Percentiles rank a stretch among this genome's conserved stretches.
Conservation (phyloP, 768 basidiomycete species). For the Macrolepiota dolichaula region DNA sequence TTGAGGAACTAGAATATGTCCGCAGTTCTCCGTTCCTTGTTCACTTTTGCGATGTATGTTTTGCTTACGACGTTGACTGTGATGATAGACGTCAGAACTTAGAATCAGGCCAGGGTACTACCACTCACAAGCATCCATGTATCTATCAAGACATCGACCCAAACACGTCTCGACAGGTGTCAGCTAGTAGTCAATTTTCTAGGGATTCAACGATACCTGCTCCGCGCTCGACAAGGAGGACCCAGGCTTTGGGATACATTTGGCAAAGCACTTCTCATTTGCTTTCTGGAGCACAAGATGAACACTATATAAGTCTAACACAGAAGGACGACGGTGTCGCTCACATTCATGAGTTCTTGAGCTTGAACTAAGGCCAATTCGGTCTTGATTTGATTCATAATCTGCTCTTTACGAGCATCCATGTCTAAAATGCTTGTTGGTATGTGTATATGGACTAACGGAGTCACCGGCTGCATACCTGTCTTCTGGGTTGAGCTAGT, state of each 20-base stretch:
- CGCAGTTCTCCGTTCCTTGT: slow-evolving; percentile 41
- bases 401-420: slow-evolving; percentile 45
- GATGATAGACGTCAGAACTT: background rate
- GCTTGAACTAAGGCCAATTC: slow-evolving; percentile 75
- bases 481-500: slow-evolving; percentile 25
- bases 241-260: slow-evolving; percentile 77
- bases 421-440: slow-evolving; percentile 30
- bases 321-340: slow-evolving; percentile 15
- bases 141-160: slow-evolving; percentile 72
- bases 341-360: slow-evolving; percentile 78
- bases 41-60: slow-evolving; percentile 59
- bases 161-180: slow-evolving; percentile 62
- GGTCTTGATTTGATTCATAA: slow-evolving; percentile 62
- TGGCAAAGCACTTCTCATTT: slow-evolving; percentile 72
- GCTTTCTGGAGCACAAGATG: slow-evolving; percentile 53
- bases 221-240: slow-evolving; percentile 3
- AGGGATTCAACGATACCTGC: slow-evolving; percentile 1
- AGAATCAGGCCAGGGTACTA: background rate
- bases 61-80: slow-evolving; percentile 79
- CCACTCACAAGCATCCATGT: slow-evolving; percentile 79
- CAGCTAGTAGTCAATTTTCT: background rate
- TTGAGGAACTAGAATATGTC: slow-evolving; percentile 18
- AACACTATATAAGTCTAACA: background rate
- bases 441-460: background rate
- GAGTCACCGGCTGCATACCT: background rate